These are phyloP conservation scores for Solanum ahanhuiri DNA, from an alignment of 257 asterid genomes.

Conservation along the genomic window DNA sequence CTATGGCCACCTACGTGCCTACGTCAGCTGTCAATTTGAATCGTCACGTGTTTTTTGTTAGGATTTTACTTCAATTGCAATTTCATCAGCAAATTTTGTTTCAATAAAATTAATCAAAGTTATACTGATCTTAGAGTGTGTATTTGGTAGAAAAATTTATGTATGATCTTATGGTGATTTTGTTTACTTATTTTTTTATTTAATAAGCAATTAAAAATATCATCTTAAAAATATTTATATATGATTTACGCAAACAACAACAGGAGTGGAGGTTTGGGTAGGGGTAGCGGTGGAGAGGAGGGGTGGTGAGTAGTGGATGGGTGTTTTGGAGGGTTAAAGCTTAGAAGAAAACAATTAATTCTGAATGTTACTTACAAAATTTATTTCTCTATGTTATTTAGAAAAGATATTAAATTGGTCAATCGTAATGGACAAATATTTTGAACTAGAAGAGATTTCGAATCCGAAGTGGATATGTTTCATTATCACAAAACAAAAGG, in stretches of 20 bases:
- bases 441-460: neutral
- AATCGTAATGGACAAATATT: neutral
- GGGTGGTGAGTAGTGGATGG: neutral
- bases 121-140: too few species aligned
- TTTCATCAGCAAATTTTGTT: too few species aligned
- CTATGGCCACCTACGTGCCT: neutral
- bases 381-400: neutral
- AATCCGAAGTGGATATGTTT: accelerated
- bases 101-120: neutral
- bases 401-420: neutral
- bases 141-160: neutral
- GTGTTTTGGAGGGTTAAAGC: neutral
- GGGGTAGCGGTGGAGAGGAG: neutral
- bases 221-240: too few species aligned
- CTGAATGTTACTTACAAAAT: neutral
- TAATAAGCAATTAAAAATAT: too few species aligned
- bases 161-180: neutral
- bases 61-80: neutral
- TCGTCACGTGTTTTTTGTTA: neutral
- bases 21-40: neutral
- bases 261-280: neutral
- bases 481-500: neutral
- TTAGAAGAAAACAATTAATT: too few species aligned
- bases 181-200: too few species aligned
- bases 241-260: neutral